A percentile compares a stretch with the other conserved stretches of the same genome.
Conservation (phyloP, 2,329 filamentous ascomycete genomes). For the Fusarium tjaetaba region DNA sequence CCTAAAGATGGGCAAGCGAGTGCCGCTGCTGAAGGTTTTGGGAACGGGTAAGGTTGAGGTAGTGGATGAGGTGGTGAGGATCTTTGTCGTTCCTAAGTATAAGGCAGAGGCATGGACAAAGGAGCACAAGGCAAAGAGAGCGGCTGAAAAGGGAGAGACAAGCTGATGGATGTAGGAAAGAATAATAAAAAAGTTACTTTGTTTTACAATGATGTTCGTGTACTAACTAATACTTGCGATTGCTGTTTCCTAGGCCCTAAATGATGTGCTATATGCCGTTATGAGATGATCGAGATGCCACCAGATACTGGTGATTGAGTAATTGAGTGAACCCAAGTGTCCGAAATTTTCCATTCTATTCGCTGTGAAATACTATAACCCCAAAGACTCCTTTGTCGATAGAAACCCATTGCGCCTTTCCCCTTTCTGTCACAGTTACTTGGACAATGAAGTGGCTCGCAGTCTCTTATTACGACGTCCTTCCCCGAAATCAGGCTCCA, state of each 20-base stretch:
- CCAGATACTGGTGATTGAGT: neutral
- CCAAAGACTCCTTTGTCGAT: slow-evolving; percentile 8
- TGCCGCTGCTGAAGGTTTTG: slow-evolving; percentile 79
- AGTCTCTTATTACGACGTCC: slow-evolving; percentile 39
- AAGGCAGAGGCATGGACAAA: slow-evolving; percentile 80
- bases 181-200: slow-evolving; percentile 4
- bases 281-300: neutral
- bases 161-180: slow-evolving; percentile 2
- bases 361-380: slow-evolving; percentile 26
- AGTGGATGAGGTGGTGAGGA: slow-evolving; percentile 83
- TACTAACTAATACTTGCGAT: slow-evolving; percentile 17
- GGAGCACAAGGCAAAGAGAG: slow-evolving; percentile 83
- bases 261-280: slow-evolving; percentile 8
- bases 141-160: slow-evolving; percentile 53
- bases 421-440: neutral
- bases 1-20: slow-evolving; percentile 89
- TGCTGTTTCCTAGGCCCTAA: neutral
- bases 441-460: slow-evolving; percentile 29
- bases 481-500: neutral
- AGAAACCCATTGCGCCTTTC: neutral
- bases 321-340: slow-evolving; percentile 10
- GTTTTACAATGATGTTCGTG: neutral
- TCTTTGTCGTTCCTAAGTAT: slow-evolving; percentile 81
- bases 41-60: slow-evolving; percentile 83
- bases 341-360: slow-evolving; percentile 33